phyloP scores from a whole-genome alignment of 495 filamentous ascomycete species.

The Tetracladium marchalianum region DNA sequence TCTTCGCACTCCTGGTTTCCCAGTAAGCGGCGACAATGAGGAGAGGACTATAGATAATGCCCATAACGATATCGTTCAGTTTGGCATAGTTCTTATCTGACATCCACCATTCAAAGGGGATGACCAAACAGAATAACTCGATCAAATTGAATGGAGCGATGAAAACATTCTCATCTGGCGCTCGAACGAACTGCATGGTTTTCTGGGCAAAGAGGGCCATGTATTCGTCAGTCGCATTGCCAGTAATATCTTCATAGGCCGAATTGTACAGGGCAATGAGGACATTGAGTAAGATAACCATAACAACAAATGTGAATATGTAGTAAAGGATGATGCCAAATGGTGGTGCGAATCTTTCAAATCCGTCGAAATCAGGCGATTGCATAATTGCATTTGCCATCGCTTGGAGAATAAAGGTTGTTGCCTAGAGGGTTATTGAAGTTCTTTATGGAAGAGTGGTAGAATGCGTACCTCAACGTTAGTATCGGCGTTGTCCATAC shows the following conservation, averaged over 20 bases:
- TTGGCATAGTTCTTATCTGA: conserved; percentile 53
- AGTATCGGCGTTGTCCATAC: conserved; percentile 73
- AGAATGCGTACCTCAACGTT: conserved; percentile 22
- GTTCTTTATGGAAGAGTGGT: conserved; percentile 13
- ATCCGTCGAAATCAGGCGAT: conserved; percentile 81
- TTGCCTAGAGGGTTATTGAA: conserved; percentile 21
- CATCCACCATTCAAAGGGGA: conserved; percentile 97
- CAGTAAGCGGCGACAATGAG: conserved; percentile 68
- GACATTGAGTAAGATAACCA: conserved; percentile 86
- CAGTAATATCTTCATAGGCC: conserved; percentile 92
- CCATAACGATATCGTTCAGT: conserved; percentile 84
- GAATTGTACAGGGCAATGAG: conserved; percentile 95
- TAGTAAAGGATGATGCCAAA: conserved; percentile 91
- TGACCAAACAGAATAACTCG: conserved; percentile 67
- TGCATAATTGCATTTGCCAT: conserved; percentile 90
- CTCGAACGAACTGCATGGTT: conserved; percentile 91
- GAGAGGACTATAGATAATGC: conserved; percentile 72
- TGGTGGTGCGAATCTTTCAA: conserved; percentile 63
- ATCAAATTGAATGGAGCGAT: conserved; percentile 93
- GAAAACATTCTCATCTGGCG: conserved; percentile 96
- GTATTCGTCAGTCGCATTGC: conserved; percentile 90
- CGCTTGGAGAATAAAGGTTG: conserved; percentile 67
- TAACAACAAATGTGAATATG: conserved; percentile 92
- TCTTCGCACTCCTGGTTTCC: conserved; percentile 59
- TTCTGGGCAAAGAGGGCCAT: conserved; percentile 85